These are phyloP conservation scores for grape (Vitis vinifera) DNA, from an alignment of 164 flowering plant genomes.

Conservation along the genomic window DNA sequence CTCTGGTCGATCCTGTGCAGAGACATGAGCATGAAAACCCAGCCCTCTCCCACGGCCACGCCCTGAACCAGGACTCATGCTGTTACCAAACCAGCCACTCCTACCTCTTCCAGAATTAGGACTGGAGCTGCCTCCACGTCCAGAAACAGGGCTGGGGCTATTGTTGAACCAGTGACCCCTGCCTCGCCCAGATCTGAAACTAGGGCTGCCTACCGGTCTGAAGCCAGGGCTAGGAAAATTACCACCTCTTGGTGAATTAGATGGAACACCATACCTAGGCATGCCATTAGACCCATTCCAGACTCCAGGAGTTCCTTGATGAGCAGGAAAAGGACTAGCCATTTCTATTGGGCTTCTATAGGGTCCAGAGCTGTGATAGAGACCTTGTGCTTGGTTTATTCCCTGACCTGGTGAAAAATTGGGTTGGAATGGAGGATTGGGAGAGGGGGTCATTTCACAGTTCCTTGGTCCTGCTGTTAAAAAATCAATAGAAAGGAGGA, in stretches of 20 bases:
- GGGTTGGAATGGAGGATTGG: constrained; percentile 25
- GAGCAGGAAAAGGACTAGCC: constrained; percentile 13
- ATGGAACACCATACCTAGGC: constrained; percentile 13
- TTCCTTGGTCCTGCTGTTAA: constrained; percentile 30
- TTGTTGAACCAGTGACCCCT: constrained; percentile 13
- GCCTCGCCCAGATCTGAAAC: constrained; percentile 26
- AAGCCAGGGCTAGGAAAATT: constrained; percentile 23
- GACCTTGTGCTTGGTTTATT: constrained; percentile 21
- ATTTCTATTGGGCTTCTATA: constrained; percentile 25
- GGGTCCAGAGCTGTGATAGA: constrained; percentile 15
- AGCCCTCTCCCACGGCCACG: constrained; percentile 39
- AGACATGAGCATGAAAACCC: constrained; percentile 27
- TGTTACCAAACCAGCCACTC: constrained; percentile 22
- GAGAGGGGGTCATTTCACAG: constrained; percentile 23
- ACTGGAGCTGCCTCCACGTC: constrained; percentile 26
- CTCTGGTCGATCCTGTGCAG: constrained; percentile 38
- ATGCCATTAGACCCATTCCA: constrained; percentile 29
- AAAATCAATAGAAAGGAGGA: too few relatives aligned
- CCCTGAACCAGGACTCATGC: constrained; percentile 25
- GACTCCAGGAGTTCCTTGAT: constrained; percentile 20
- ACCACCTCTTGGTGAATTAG: constrained; percentile 25
- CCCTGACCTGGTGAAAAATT: constrained; percentile 24
- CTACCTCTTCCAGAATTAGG: constrained; percentile 36
- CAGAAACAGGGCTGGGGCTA: constrained; percentile 30
- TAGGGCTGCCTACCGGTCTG: constrained; percentile 26